These are phyloP conservation scores for Monilinia laxa DNA, from an alignment of 2,329 filamentous ascomycete species.

Conservation along the genomic window DNA sequence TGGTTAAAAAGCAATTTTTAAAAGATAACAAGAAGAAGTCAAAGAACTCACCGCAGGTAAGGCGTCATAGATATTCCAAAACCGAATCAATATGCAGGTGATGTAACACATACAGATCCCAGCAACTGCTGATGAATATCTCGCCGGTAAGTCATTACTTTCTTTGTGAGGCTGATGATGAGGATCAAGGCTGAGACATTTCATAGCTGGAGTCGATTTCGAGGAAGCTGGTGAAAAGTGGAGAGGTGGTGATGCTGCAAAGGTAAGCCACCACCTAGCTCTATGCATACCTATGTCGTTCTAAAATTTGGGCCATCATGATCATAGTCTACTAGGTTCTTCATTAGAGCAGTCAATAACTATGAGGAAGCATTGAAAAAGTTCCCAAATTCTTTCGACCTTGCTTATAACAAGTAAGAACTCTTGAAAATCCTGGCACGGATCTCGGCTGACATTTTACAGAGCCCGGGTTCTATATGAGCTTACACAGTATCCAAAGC, in stretches of 20 bases:
- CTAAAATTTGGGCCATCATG: slow-evolving; percentile 25
- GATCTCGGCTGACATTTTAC: slow-evolving; percentile 24
- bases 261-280: slow-evolving; percentile 40
- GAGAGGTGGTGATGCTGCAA: slow-evolving; percentile 67
- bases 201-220: slow-evolving; percentile 60
- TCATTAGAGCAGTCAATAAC: slow-evolving; percentile 62
- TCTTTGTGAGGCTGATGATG: neutral
- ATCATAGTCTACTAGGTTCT: slow-evolving; percentile 48
- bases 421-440: slow-evolving; percentile 24
- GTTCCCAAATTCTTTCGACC: slow-evolving; percentile 63
- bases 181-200: slow-evolving; percentile 24
- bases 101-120: slow-evolving; percentile 45
- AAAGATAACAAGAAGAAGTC: slow-evolving; percentile 46
- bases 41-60: slow-evolving; percentile 36
- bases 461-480: slow-evolving; percentile 69
- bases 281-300: slow-evolving; percentile 1
- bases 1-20: slow-evolving; percentile 41
- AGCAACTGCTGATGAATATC: slow-evolving; percentile 65
- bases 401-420: slow-evolving; percentile 71
- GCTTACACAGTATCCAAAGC: slow-evolving; percentile 63
- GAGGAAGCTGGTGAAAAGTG: slow-evolving; percentile 75
- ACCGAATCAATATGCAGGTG: neutral
- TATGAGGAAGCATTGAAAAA: slow-evolving; percentile 63
- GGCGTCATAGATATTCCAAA: slow-evolving; percentile 6
- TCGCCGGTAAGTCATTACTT: slow-evolving; percentile 50